Evolutionary conservation across 768 basidiomycete species (phyloP), one percentile per base, ranked within the genome.

Genomic region (Amanita exitialis): DNA sequence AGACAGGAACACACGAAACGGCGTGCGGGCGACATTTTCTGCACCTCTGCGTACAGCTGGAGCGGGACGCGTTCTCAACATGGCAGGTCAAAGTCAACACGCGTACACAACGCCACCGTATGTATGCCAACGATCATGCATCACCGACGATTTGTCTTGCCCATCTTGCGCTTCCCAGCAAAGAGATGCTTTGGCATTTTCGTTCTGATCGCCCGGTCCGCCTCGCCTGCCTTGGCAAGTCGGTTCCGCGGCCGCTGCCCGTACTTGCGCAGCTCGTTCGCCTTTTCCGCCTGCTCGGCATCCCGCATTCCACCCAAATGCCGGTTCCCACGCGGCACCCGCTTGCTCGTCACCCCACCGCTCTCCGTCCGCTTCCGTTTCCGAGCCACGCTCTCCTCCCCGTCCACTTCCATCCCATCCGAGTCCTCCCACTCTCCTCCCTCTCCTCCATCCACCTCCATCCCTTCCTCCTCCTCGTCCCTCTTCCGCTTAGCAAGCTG

Each of bases 161-260:
- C 90, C 21, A 68, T 78, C 63, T 89, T 86, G 58, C 90, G 81
- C 66, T 93, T 91, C 23, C 90, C 90, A 52, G 88, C 67, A 61
- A 83, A 92, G 52, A 93, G 66, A 71, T 91, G 88, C 64, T 88
- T 91, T 44, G 90, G 90, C 88, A 86, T 90, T 76, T 90, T 90
- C 55, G 75, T 76, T 61, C 71, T 77, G 69, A 91, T 91, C 9
- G 76, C 76, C 57, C 89, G 82, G 70, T 94, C 91, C 53, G 79
- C 74, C 76, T 99, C 95, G 53, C 89, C 90, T 35, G 93, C 94
- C 64, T 86, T 90, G 21, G 91, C 95, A 39, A 82, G 75, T 74
- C 82, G 80, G 65, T 95, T 95, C 53, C 91, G 85, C 49, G 78
- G 78, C 57, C 95, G 77, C 64, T 95, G 92, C 5, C 84, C 85